Evolutionary conservation across 139 green algal genomes (phyloP).

Genomic region (Chlamydomonas schloesseri): DNA sequence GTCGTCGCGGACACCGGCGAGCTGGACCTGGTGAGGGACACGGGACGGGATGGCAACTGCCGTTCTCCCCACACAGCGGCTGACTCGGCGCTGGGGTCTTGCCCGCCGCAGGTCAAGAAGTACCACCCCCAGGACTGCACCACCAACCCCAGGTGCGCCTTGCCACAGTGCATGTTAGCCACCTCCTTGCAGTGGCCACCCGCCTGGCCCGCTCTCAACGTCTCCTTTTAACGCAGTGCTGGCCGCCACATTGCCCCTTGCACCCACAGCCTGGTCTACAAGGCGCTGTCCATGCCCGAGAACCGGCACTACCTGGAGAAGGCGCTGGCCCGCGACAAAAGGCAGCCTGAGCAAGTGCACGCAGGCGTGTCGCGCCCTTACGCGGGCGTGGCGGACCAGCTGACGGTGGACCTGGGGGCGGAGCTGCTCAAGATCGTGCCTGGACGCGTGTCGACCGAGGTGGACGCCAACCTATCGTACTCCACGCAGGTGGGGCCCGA

Average conservation of each 20-base stretch:
- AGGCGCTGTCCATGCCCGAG: conserved; percentile 77
- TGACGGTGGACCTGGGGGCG: conserved; percentile 81
- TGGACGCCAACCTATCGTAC: conserved; percentile 76
- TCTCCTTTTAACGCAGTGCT: too few relatives aligned
- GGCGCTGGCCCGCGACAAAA: conserved; percentile 64
- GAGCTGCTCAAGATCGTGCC: conserved; percentile 87
- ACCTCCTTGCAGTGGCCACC: too few relatives aligned
- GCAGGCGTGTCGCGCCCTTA: conserved; percentile 49
- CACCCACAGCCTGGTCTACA: conserved; percentile 83
- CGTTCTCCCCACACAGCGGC: too few relatives aligned
- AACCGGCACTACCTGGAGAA: conserved; percentile 76
- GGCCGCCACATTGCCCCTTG: too few relatives aligned
- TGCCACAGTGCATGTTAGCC: too few relatives aligned
- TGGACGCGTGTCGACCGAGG: conserved; percentile 86
- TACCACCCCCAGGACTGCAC: conserved; percentile 75
- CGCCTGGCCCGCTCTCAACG: too few relatives aligned
- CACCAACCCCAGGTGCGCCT: conserved; percentile 87
- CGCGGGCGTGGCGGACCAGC: conserved; percentile 76
- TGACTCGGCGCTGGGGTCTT: conserved; percentile 75
- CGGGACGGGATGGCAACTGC: too few relatives aligned
- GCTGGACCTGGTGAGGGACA: conserved; percentile 74
- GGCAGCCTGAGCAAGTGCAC: conserved; percentile 3
- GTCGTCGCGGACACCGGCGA: conserved; percentile 82
- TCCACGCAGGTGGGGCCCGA: conserved; percentile 59
- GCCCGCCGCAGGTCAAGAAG: conserved; percentile 60